These are phyloP conservation scores for Leccinum subgranulosum DNA, from an alignment of 768 basidiomycete genomes.

Conservation along the genomic window DNA sequence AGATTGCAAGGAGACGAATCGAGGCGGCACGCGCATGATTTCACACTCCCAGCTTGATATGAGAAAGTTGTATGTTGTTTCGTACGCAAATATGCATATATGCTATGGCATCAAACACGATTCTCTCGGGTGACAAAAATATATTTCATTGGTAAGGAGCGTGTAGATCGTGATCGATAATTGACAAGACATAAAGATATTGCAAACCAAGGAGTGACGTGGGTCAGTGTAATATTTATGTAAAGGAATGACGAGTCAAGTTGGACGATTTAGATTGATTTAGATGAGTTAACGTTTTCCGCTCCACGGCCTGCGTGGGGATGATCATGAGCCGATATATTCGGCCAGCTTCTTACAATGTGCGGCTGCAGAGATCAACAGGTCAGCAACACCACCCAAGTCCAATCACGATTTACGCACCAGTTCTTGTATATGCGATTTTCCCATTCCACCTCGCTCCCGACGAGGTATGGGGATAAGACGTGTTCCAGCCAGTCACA, in stretches of 20 bases:
- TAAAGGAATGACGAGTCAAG: not conserved
- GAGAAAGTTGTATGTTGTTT: conserved; percentile 16
- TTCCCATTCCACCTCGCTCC: conserved; percentile 29
- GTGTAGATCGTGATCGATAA: not conserved
- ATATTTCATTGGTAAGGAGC: conserved; percentile 9
- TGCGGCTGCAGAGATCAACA: conserved; percentile 9
- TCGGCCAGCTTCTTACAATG: not conserved
- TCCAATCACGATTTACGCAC: conserved; percentile 14
- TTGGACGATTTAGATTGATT: not conserved
- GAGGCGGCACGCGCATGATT: conserved; percentile 69
- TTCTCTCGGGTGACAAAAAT: not conserved
- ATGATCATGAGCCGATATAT: not conserved
- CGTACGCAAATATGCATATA: conserved; percentile 31
- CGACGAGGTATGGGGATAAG: conserved; percentile 24
- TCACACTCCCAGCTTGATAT: conserved; percentile 16
- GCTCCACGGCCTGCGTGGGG: conserved; percentile 2
- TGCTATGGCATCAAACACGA: conserved; percentile 20
- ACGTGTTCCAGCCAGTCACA: conserved; percentile 40
- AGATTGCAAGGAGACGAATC: conserved; percentile 83
- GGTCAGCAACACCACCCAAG: not conserved
- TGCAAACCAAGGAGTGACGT: not conserved
- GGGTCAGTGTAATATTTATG: not conserved
- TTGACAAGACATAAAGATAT: conserved; percentile 9
- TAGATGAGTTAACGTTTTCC: not conserved
- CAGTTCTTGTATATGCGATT: conserved; percentile 26